These are phyloP conservation scores for Microbotryum violaceum DNA, from an alignment of 1,284 basidiomycete species.

Conservation along the genomic window DNA sequence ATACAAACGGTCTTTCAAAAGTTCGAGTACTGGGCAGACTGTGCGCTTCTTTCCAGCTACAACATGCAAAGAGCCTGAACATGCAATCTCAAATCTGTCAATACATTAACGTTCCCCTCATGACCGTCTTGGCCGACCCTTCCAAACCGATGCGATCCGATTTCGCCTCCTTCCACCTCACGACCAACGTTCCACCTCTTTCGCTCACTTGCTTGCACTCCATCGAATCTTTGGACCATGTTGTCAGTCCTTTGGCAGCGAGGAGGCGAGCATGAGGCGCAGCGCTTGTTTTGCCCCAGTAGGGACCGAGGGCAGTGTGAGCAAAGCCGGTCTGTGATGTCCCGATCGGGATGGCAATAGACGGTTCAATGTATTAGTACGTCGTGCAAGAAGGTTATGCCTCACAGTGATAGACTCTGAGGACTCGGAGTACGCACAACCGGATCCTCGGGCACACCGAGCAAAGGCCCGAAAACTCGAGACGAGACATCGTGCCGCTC, in stretches of 20 bases:
- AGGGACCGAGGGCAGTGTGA: slow-evolving; percentile 50
- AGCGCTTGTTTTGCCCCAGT: slow-evolving; percentile 44
- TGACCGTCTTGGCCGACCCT: slow-evolving; percentile 10
- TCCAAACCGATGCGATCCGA: slow-evolving; percentile 8
- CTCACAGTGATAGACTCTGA: not conserved
- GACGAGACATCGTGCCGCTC: slow-evolving; percentile 44
- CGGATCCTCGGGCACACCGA: slow-evolving; percentile 49
- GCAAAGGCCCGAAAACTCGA: slow-evolving; percentile 50
- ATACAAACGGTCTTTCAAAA: slow-evolving; percentile 9
- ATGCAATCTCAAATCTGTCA: slow-evolving; percentile 3
- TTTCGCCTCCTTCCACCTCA: slow-evolving; percentile 43
- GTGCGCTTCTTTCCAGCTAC: not conserved
- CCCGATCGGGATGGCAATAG: not conserved
- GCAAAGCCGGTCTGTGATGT: slow-evolving; percentile 48
- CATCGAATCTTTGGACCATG: slow-evolving; percentile 1
- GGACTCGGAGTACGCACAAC: slow-evolving; percentile 37
- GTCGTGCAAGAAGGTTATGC: no score
- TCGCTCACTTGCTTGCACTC: slow-evolving; percentile 49
- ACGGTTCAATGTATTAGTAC: no score
- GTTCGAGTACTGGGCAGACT: slow-evolving; percentile 20
- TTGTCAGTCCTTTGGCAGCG: not conserved
- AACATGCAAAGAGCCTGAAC: not conserved
- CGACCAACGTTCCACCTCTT: slow-evolving; percentile 49
- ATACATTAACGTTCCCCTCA: slow-evolving; percentile 33
- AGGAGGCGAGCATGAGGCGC: not conserved